Percentiles rank a stretch among this genome's conserved stretches.
These are phyloP conservation scores for Pichia sp. DNA, from an alignment of 1,139 yeast species.

Conservation along the genomic window DNA sequence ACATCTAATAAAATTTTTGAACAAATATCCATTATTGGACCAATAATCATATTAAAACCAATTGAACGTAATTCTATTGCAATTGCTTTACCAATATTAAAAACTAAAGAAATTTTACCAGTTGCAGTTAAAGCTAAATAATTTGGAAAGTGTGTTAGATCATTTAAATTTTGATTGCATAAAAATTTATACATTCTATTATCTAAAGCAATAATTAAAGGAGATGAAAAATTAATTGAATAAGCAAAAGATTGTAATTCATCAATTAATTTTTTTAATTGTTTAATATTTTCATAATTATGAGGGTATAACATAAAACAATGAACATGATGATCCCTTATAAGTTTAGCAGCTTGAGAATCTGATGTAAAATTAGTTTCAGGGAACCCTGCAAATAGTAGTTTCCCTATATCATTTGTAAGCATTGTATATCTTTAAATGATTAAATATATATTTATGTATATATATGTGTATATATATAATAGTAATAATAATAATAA, in stretches of 20 bases:
- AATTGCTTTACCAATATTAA: constrained; percentile 49
- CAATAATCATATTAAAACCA: constrained; percentile 54
- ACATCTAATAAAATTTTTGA: constrained; percentile 52
- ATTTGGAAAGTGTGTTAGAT: constrained; percentile 54
- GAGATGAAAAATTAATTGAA: constrained; percentile 47
- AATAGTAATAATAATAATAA: no score
- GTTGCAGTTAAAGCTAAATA: constrained; percentile 63
- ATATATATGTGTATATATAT: no score
- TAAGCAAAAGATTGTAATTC: constrained; percentile 54
- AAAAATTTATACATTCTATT: constrained; percentile 45
- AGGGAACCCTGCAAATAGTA: constrained; percentile 58
- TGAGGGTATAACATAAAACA: constrained; percentile 52
- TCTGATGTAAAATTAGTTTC: constrained; percentile 48
- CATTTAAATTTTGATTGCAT: background rate
- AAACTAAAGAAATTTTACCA: constrained; percentile 44
- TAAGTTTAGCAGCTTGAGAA: constrained; percentile 47
- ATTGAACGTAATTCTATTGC: constrained; percentile 48
- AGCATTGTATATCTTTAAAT: background rate
- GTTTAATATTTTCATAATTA: constrained; percentile 47
- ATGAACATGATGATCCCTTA: constrained; percentile 48
- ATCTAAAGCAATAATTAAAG: constrained; percentile 40
- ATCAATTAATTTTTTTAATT: constrained; percentile 44
- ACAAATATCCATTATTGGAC: constrained; percentile 61
- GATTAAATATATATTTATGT: no score
- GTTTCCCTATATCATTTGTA: constrained; percentile 29